Evolutionary conservation across 2,329 filamentous ascomycete genomes (phyloP).

Genomic region (Bretziella fagacearum): DNA sequence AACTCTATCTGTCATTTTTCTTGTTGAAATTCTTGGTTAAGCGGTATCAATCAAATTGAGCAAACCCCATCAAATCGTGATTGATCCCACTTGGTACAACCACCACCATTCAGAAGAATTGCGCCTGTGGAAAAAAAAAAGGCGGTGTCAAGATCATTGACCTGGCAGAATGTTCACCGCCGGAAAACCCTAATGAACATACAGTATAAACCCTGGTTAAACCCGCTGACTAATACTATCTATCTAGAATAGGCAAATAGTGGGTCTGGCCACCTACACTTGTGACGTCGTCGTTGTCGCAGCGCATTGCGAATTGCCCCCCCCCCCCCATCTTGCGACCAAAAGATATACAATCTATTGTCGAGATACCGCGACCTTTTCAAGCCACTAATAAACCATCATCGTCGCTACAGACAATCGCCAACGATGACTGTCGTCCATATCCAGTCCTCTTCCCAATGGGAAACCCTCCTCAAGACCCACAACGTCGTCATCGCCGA

Average conservation of each 20-base stretch:
- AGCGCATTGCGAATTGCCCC: background rate
- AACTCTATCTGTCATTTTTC: slow-evolving; percentile 8
- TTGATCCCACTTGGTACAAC: background rate
- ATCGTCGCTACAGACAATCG: background rate
- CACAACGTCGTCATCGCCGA: slow-evolving; percentile 75
- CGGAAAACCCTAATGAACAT: slow-evolving; percentile 5
- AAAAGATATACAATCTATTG: too few relatives aligned
- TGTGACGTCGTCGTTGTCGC: slow-evolving; percentile 9
- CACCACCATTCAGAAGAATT: slow-evolving; percentile 10
- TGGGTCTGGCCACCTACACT: slow-evolving; percentile 3
- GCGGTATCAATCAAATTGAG: too few relatives aligned
- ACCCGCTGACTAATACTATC: background rate
- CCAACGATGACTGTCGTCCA: slow-evolving; percentile 30
- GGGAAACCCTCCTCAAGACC: slow-evolving; percentile 51
- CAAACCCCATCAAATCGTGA: too few relatives aligned
- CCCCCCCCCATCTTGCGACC: background rate
- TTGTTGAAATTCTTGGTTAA: background rate
- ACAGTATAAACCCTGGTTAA: background rate
- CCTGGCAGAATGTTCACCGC: slow-evolving; percentile 20
- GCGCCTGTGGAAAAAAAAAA: slow-evolving; percentile 14
- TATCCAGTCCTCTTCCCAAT: slow-evolving; percentile 52
- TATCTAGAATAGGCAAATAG: slow-evolving; percentile 4
- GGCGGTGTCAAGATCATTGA: slow-evolving; percentile 3
- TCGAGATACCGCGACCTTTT: too few relatives aligned
- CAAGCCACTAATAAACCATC: background rate